Conservation (phyloP, 768 basidiomycete species). For the Lactarius deliciosus region DNA sequence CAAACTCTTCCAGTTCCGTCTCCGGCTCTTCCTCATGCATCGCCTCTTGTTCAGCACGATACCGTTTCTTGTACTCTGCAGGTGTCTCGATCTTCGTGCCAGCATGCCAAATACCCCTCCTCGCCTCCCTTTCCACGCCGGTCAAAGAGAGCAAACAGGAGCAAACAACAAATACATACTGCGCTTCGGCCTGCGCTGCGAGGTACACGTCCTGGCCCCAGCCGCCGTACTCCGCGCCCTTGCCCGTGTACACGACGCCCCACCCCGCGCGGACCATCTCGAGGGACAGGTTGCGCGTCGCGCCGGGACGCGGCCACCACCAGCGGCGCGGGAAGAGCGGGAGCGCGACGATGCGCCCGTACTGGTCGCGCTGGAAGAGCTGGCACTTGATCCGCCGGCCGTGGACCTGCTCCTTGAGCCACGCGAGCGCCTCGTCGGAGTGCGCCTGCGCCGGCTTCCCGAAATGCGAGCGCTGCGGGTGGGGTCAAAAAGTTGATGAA, state of each 20-base stretch:
- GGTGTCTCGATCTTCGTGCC: conserved; percentile 40
- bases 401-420: conserved; percentile 59
- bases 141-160: neutral
- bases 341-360: conserved; percentile 73
- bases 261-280: conserved; percentile 83
- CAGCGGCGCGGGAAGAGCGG: conserved; percentile 49
- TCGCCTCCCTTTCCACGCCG: conserved; percentile 23
- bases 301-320: conserved; percentile 52
- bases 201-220: conserved; percentile 65
- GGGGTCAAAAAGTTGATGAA: neutral
- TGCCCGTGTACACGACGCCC: conserved; percentile 72
- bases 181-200: conserved; percentile 61
- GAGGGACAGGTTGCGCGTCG: conserved; percentile 41
- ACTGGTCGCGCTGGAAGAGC: conserved; percentile 76
- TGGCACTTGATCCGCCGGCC: conserved; percentile 70
- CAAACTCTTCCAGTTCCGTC: neutral
- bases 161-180: conserved; percentile 45
- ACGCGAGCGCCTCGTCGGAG: conserved; percentile 67
- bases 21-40: neutral
- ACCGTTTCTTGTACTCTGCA: conserved; percentile 45
- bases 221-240: conserved; percentile 77
- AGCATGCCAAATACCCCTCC: conserved; percentile 44
- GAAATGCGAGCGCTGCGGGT: conserved; percentile 69
- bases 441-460: conserved; percentile 78
- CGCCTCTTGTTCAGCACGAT: conserved; percentile 10